Evolutionary conservation across 768 basidiomycete species (phyloP).

Genomic region (Leccinum fibrillosum): DNA sequence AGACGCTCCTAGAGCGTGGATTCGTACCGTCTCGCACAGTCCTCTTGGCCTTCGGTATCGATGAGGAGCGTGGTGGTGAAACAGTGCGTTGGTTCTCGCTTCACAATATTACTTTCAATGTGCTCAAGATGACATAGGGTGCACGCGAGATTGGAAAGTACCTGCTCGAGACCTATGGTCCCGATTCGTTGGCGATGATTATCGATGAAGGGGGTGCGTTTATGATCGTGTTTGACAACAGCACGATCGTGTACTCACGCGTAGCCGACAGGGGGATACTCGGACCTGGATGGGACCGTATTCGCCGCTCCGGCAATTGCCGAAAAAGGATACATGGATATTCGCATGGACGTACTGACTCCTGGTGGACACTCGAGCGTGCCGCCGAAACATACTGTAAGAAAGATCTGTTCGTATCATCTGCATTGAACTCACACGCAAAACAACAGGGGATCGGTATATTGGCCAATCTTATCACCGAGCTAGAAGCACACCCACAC

Average conservation of each 20-base stretch:
- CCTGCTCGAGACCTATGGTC: constrained; percentile 43
- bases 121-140: constrained; percentile 32
- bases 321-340: constrained; percentile 45
- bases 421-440: background rate
- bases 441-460: constrained; percentile 44
- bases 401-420: background rate
- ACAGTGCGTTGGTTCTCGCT: constrained; percentile 27
- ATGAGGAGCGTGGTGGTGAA: constrained; percentile 43
- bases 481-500: constrained; percentile 45
- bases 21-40: constrained; percentile 30
- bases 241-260: background rate
- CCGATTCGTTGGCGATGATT: constrained; percentile 46
- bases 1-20: constrained; percentile 22
- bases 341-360: constrained; percentile 40
- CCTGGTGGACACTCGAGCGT: constrained; percentile 55
- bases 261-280: constrained; percentile 25
- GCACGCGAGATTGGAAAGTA: constrained; percentile 37
- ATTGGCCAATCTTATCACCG: constrained; percentile 43
- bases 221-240: background rate
- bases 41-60: constrained; percentile 40
- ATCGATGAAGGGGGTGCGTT: constrained; percentile 56
- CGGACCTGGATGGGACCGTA: constrained; percentile 11
- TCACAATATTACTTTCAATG: background rate
- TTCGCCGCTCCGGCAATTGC: constrained; percentile 32
- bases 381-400: constrained; percentile 52